These are phyloP conservation scores for Diaporthe ampelina DNA, from an alignment of 2,329 filamentous ascomycete species.

Conservation along the genomic window DNA sequence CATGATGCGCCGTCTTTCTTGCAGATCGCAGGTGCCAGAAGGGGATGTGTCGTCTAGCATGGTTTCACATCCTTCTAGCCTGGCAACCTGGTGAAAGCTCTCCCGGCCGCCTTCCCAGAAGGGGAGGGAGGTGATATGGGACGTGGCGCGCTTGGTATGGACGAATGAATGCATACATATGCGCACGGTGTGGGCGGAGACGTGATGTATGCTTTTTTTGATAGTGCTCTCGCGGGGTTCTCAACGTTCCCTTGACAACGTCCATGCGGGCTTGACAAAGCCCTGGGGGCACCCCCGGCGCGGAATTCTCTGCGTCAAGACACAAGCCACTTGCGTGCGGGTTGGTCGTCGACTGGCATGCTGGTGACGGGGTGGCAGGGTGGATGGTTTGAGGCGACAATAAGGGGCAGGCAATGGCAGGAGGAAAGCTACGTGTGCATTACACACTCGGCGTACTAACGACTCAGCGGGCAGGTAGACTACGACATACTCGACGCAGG, in stretches of 20 bases:
- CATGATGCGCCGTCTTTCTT: slow-evolving; percentile 20
- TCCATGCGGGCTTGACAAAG: not conserved
- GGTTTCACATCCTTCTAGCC: slow-evolving; percentile 21
- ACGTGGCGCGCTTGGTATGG: slow-evolving; percentile 9
- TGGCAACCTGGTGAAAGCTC: slow-evolving; percentile 5
- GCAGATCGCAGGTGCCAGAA: slow-evolving; percentile 29
- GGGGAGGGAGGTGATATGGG: not conserved
- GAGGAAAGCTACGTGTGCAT: not conserved
- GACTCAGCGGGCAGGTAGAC: not conserved
- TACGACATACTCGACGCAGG: not conserved
- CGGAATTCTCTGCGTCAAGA: slow-evolving; percentile 14
- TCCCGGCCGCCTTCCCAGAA: slow-evolving; percentile 7
- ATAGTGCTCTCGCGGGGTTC: not conserved
- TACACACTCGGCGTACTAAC: not conserved
- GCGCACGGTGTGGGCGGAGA: slow-evolving; percentile 21
- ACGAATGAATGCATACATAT: not conserved
- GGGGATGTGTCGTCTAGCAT: slow-evolving; percentile 23
- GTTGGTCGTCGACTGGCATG: not conserved
- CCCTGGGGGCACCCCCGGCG: not conserved
- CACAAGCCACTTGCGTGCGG: not conserved
- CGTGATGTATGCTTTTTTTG: slow-evolving; percentile 8
- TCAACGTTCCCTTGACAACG: slow-evolving; percentile 1
- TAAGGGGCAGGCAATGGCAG: not conserved
- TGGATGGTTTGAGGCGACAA: not conserved
- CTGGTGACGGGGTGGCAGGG: slow-evolving; percentile 11